Evolutionary conservation across 371 early-diverging fungal species (phyloP).

Genomic region (Mortierella sp.): DNA sequence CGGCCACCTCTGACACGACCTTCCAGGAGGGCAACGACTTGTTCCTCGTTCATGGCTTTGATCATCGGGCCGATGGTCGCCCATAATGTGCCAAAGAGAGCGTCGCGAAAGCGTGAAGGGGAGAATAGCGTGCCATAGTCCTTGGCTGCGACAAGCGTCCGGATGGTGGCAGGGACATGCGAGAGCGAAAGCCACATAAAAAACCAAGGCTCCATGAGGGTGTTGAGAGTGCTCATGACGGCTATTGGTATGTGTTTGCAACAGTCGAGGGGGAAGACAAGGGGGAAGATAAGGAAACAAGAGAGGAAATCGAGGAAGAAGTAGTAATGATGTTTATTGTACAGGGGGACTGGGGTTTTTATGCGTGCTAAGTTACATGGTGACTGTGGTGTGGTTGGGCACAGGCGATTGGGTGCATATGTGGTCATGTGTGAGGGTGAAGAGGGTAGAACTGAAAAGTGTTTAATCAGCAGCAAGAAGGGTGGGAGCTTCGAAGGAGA

Average conservation of each 20-base stretch:
- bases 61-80: slow-evolving; percentile 9
- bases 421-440: no score
- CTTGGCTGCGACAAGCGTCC: slow-evolving; percentile 14
- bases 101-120: slow-evolving; percentile 20
- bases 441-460: not conserved
- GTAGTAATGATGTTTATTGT: no score
- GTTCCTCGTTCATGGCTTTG: slow-evolving; percentile 17
- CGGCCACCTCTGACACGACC: slow-evolving; percentile 24
- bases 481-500: not conserved
- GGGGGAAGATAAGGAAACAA: no score
- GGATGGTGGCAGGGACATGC: slow-evolving; percentile 19
- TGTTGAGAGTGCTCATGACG: slow-evolving; percentile 3
- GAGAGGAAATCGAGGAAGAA: no score
- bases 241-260: not conserved
- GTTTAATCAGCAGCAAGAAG: not conserved
- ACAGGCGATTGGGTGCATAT: no score
- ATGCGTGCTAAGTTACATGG: no score
- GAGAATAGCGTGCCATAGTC: slow-evolving; percentile 25
- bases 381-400: no score
- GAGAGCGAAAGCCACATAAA: slow-evolving; percentile 19
- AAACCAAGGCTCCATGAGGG: slow-evolving; percentile 14
- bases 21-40: slow-evolving; percentile 20
- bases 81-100: slow-evolving; percentile 22
- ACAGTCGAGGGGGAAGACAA: no score
- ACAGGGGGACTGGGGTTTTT: no score